Evolutionary conservation across 2,329 filamentous ascomycete species (phyloP), one percentile per base, ranked within the genome.

Genomic region (Ceratocystis variospora): DNA sequence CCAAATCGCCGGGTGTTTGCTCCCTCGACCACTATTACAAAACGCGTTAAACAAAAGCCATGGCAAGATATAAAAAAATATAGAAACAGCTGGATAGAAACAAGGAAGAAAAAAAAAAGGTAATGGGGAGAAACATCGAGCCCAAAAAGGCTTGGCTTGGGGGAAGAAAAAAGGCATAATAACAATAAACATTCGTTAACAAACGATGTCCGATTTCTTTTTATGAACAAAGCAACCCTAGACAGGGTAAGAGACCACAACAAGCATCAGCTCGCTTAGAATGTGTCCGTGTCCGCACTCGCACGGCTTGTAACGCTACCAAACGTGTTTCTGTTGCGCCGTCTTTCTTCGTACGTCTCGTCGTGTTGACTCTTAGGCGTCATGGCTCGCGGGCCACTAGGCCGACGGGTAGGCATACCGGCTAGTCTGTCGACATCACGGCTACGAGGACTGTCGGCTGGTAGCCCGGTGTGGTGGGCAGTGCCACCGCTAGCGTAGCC

Each of bases 321-420:
- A 71, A 83, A 83, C 59, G 81, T 83, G 72, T 82, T 80, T 79
- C 83, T 78, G 76, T 85, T 86, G 53, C 80, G 77, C 70, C 81
- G 76, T 69, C 79, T 76, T 68, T 81, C 80, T 31, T 78, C 78
- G 55, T 59, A 59, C 55, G 55, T 5, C 67, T 79, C 79, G 53
- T 80, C 78, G 61, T 79, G 76, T 0, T 76, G 76, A 67, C 77
- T 80, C 73, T 78, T 83, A 0, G 83, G 82, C 4, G 82, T 85
- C 83, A 85, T 85, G 19, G 82, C 82, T 69, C 83, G 75, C 15
- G 83, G 83, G 25, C 83, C 83, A 64, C 81, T 84, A 28, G 83
- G 83, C 67, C 81, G 74, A 62, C 83, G 77, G 7, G 77, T 73
- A n/a, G 80, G 80, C 3, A 79, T 76, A 5, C 79, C 80, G 5